Percentiles rank a stretch among this genome's conserved stretches.
Conservation (phyloP, 2,329 filamentous ascomycete genomes). For the Sporothrix dimorphospora region DNA sequence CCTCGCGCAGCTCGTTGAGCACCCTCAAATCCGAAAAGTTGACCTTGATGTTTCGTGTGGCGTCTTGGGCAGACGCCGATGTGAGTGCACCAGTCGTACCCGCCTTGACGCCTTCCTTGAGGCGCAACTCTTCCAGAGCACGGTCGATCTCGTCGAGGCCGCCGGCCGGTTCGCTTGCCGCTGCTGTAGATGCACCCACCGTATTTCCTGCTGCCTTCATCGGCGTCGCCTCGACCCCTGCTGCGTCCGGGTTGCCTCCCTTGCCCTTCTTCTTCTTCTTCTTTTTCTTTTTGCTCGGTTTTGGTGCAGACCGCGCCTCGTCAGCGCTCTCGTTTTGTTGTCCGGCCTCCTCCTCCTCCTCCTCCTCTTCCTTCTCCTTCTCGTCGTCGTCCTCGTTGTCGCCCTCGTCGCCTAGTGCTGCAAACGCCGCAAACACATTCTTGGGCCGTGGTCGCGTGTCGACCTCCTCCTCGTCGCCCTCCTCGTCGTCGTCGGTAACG, state of each 20-base stretch:
- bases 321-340: slow-evolving; percentile 37
- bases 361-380: slow-evolving; percentile 35
- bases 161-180: not conserved
- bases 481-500: slow-evolving; percentile 28
- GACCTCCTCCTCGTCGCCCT: slow-evolving; percentile 13
- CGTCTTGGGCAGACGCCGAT: slow-evolving; percentile 29
- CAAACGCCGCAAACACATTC: slow-evolving; percentile 52
- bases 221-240: slow-evolving; percentile 18
- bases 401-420: slow-evolving; percentile 53
- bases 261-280: slow-evolving; percentile 30
- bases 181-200: not conserved
- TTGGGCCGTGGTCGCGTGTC: slow-evolving; percentile 13
- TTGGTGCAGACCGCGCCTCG: slow-evolving; percentile 37
- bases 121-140: slow-evolving; percentile 55
- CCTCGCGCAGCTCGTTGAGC: slow-evolving; percentile 81
- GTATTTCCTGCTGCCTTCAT: not conserved
- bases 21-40: slow-evolving; percentile 69
- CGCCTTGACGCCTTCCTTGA: slow-evolving; percentile 33
- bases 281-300: slow-evolving; percentile 42
- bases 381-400: slow-evolving; percentile 45
- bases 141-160: slow-evolving; percentile 59
- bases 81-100: not conserved
- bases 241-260: slow-evolving; percentile 29
- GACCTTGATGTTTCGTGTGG: not conserved
- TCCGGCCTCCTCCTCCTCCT: slow-evolving; percentile 42